phyloP scores from a whole-genome alignment of 148 eudicot species.

The Fallopia convolvulus region DNA sequence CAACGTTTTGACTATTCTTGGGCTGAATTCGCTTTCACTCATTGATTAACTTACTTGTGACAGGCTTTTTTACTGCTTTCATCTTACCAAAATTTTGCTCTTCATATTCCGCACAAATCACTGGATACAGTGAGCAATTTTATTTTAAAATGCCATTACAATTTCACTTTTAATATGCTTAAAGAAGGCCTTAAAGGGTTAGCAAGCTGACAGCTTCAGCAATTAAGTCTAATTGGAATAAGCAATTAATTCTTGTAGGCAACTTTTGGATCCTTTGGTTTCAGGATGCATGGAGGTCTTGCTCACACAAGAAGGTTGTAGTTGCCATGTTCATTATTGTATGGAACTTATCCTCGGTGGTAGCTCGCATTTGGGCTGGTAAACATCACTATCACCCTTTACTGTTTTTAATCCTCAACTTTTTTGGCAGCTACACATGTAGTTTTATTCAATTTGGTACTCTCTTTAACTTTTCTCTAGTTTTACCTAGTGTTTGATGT shows the following conservation, averaged over 20 bases:
- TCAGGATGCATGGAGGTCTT: conserved; percentile 64
- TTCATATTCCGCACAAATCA: conserved; percentile 52
- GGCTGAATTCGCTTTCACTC: neutral
- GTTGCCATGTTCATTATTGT: conserved; percentile 52
- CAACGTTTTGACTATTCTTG: neutral
- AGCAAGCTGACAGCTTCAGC: no score
- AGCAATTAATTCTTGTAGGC: conserved; percentile 19
- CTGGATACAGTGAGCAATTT: conserved; percentile 41
- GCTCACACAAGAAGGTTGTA: conserved; percentile 71
- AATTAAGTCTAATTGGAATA: neutral
- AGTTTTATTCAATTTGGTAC: neutral
- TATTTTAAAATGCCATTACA: neutral
- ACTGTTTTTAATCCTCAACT: neutral
- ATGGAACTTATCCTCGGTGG: conserved; percentile 56
- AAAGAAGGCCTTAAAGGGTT: neutral
- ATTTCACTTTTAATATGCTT: neutral
- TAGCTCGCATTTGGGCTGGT: conserved; percentile 82
- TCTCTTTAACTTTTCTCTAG: neutral
- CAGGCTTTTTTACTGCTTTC: conserved; percentile 75
- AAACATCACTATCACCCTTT: neutral
- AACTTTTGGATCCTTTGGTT: conserved; percentile 63
- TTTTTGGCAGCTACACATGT: neutral
- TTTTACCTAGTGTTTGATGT: neutral
- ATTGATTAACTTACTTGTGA: neutral
- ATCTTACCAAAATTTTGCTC: conserved; percentile 62